Evolutionary conservation across 1,284 basidiomycete species (phyloP).

Genomic region (Erythrobasidium hasegawianum): DNA sequence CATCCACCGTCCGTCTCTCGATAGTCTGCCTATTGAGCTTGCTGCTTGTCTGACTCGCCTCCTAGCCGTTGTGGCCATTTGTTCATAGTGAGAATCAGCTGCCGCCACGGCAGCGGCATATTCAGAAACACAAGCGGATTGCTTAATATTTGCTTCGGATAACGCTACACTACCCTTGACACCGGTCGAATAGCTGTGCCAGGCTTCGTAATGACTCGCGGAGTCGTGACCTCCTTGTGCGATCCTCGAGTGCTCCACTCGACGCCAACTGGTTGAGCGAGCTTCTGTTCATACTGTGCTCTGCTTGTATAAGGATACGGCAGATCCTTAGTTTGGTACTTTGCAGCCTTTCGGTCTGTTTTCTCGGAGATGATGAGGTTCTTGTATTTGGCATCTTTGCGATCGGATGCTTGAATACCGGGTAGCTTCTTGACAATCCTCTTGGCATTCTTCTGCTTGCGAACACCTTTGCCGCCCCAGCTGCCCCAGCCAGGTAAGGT

Average conservation of each 20-base stretch:
- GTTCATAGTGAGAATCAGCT: no score
- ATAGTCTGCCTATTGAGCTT: no score
- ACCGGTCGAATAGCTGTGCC: constrained; percentile 43
- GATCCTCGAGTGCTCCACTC: constrained; percentile 93
- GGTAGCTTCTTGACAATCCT: constrained; percentile 74
- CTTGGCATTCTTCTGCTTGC: constrained; percentile 51
- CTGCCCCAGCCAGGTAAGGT: constrained; percentile 94
- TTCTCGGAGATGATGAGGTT: constrained; percentile 94
- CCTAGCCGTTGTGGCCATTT: no score
- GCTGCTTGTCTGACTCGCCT: no score
- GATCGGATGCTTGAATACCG: constrained; percentile 69
- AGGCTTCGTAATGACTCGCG: constrained; percentile 74
- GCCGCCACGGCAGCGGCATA: no score
- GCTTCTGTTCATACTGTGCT: constrained; percentile 79
- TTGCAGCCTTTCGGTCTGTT: constrained; percentile 84
- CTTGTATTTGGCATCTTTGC: constrained; percentile 76
- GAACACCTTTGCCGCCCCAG: constrained; percentile 78
- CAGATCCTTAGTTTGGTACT: constrained; percentile 81
- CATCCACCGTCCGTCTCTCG: no score
- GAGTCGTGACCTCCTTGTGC: constrained; percentile 78
- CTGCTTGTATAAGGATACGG: constrained; percentile 90
- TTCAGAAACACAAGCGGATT: no score
- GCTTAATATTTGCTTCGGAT: no score
- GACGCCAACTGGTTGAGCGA: constrained; percentile 73
- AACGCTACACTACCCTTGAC: constrained; percentile 2